Evolutionary conservation across 1,284 basidiomycete species (phyloP), one percentile per base, ranked within the genome.

Genomic region (Rhodotorula mucilaginosa): DNA sequence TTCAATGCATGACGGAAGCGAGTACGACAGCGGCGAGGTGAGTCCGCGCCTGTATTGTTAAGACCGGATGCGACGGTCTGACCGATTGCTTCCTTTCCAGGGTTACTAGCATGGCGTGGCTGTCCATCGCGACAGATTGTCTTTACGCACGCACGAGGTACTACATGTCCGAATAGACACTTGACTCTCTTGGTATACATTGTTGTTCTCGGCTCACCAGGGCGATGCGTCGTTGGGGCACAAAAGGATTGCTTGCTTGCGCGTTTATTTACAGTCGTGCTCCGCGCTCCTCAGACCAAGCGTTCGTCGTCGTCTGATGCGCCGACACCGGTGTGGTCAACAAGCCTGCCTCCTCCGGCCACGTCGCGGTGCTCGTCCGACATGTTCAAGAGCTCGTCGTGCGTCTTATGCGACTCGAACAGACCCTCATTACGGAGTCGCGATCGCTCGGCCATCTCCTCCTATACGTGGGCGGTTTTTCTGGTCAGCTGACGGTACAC

Each of bases 391-490:
- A 73, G 31, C 13, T 34, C 57, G 19, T 69, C 69, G 69, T 75
- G 74, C 21, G 18, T 71, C n/a, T 49, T 54, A 60, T 75, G 71
- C 18, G 68, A 61, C 54, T 69, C 71, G n/a, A 71, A 75, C 21
- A 67, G 49, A 47, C 74, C 74, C 26, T 66, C 65, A 26, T 61
- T 61, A 8, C 56, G 57, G 7, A 75, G 62, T 5, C 74, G 68
- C 13, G 69, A 61, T 5, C 74, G 74, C 49, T 70, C 71, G 29
- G 74, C 74, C 48, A 75, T 61, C 34, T 69, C 56, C 48, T 75
- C 71, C 61, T 70, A 58, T 31, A 13, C 52, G 29, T n/a, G 48
- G 10, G 39, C 61, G 26, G 58, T 21, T 29, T 13, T 23, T 58
- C 15, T 15, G n/a, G 39, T 31, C 29, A 58, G 3, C 29, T 6